Conservation (phyloP, 352 stramenopile species). For the Phytophthora nicotianae region DNA sequence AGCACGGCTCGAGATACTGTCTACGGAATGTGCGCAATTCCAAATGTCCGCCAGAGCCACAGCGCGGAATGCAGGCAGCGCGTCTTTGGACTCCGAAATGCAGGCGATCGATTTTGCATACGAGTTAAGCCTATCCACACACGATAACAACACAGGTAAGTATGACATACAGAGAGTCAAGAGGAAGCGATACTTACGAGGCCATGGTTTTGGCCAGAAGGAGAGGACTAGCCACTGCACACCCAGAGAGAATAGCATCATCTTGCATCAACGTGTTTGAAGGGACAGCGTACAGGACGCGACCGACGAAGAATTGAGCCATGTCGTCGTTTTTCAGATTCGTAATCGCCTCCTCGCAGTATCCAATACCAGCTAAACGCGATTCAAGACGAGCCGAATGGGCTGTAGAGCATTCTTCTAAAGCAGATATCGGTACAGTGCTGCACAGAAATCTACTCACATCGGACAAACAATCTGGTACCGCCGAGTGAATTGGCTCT, state of each 20-base stretch:
- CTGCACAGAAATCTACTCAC: conserved; percentile 46
- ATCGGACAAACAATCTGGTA: conserved; percentile 13
- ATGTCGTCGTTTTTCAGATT: conserved; percentile 28
- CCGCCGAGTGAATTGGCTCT: conserved; percentile 2
- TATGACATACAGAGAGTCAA: not conserved
- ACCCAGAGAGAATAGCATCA: conserved; percentile 36
- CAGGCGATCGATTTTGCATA: conserved; percentile 23
- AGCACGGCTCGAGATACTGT: conserved; percentile 19
- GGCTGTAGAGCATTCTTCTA: conserved; percentile 36
- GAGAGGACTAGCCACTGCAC: conserved; percentile 27
- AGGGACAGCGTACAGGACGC: conserved; percentile 36
- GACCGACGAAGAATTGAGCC: conserved; percentile 44
- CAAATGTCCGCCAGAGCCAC: conserved; percentile 37
- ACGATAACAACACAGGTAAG: conserved; percentile 6
- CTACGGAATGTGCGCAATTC: conserved; percentile 34
- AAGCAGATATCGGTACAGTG: conserved; percentile 13
- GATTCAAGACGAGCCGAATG: conserved; percentile 45
- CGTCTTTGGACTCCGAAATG: conserved; percentile 7
- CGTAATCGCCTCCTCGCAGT: conserved; percentile 30
- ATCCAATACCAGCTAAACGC: conserved; percentile 39
- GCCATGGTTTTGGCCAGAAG: conserved; percentile 24
- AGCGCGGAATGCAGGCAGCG: conserved; percentile 15
- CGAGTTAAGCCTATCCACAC: conserved; percentile 19
- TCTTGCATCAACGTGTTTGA: conserved; percentile 32
- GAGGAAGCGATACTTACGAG: conserved; percentile 21